Conservation (phyloP, 2,329 filamentous ascomycete genomes). For the Chlorencoelia australis region DNA sequence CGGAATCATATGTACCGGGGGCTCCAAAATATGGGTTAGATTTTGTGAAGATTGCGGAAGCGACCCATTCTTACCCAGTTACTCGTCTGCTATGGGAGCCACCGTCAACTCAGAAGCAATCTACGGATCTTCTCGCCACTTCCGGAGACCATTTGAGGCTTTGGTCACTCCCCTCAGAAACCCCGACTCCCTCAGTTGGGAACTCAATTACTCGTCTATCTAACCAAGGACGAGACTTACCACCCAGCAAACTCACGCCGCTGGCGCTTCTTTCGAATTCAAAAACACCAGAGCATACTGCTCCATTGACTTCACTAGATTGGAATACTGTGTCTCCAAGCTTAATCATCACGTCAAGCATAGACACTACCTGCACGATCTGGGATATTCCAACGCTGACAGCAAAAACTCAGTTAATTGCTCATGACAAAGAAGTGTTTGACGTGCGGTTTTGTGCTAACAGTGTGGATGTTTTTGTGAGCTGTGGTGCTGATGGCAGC, state of each 20-base stretch:
- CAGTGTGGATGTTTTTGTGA: conserved; percentile 97
- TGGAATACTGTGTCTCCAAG: conserved; percentile 98
- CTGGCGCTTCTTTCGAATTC: conserved; percentile 91
- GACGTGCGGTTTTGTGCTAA: conserved; percentile 97
- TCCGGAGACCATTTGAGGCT: conserved; percentile 89
- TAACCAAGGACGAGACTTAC: conserved; percentile 46
- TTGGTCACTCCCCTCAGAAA: conserved; percentile 77
- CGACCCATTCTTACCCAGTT: conserved; percentile 94
- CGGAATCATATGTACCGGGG: conserved; percentile 59
- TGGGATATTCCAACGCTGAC: conserved; percentile 98
- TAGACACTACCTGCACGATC: conserved; percentile 97
- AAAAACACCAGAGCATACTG: conserved; percentile 96
- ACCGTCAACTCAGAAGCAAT: conserved; percentile 87
- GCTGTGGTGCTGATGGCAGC: conserved; percentile 93
- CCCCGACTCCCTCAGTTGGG: conserved; percentile 40
- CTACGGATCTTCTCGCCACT: conserved; percentile 87
- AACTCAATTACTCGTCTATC: conserved; percentile 61
- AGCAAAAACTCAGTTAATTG: conserved; percentile 95
- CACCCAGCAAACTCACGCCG: conserved; percentile 75
- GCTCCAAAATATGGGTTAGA: conserved; percentile 69
- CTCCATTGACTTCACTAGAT: conserved; percentile 88
- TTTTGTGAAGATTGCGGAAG: conserved; percentile 88
- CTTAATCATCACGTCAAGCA: conserved; percentile 96
- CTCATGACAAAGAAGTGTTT: conserved; percentile 98
- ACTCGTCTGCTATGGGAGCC: conserved; percentile 94